Evolutionary conservation across 768 basidiomycete genomes (phyloP), one percentile per base, ranked within the genome.

Genomic region (Rubroboletus pulcherrimus): DNA sequence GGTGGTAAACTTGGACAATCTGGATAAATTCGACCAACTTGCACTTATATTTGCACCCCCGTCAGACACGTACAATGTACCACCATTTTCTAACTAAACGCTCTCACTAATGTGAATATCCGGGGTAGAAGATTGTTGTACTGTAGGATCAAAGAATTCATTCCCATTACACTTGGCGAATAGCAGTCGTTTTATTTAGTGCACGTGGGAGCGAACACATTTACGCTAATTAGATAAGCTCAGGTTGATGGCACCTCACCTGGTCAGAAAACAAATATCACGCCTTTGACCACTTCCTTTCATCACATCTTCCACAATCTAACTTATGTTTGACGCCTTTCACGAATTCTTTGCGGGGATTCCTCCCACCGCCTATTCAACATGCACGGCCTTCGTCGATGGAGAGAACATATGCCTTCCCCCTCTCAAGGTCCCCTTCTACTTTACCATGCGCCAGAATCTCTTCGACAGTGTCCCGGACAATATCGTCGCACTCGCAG

Each of bases 401-500:
- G 74, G 74, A 41, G 69, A 72, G 42, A 63, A 68, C n/a, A 62
- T 77, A 61, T 79, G 76, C 62, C 71, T 75, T 29, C 55, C 63
- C 12, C 41, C 58, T 15, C 57, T 72, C 39, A 8, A 73, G 21
- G 63, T 75, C 24, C 87, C 87, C 0, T 81, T 83, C 63, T 89
- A 89, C 66, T 81, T 80, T 66, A 72, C 74, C 0, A 65, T 72
- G 37, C 73, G 77, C 29, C 71, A 74, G 17, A 68, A 74, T 2
- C 66, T 87, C 45, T 42, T 94, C 30, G 73, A 81, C 7, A 69
- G 75, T 34, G 58, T 95, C 49, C 78, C 88, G 1, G 96, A 98
- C 75, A 75, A 83, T 57, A 61, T 80, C 59, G 75, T 95, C 26
- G 81, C 91, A 17, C 76, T 96, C 44, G 77, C 83, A 5, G 80